These are phyloP conservation scores for Tetrahymena elliotti DNA, from an alignment of 73 alveolate species.

Conservation along the genomic window DNA sequence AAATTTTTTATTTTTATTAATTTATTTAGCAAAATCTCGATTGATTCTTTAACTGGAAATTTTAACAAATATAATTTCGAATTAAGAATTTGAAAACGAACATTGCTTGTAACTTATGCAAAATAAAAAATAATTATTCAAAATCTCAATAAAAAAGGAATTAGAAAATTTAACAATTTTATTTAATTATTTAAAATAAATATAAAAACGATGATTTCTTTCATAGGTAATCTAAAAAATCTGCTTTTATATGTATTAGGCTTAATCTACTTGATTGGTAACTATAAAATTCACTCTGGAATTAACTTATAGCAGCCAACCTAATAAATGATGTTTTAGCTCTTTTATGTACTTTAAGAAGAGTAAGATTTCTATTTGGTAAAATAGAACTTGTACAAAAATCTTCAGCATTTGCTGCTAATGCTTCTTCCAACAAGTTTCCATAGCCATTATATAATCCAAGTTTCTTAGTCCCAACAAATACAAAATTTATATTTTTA, in stretches of 20 bases:
- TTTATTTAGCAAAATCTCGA: background rate
- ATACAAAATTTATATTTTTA: slow-evolving; percentile 10
- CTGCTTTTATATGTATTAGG: background rate
- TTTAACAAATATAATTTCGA: no score
- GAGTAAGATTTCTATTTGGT: slow-evolving; percentile 11
- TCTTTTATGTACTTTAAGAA: slow-evolving; percentile 15
- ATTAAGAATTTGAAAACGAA: background rate
- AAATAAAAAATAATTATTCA: background rate
- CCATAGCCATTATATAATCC: slow-evolving; percentile 25
- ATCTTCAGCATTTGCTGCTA: slow-evolving; percentile 21
- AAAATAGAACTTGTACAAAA: slow-evolving; percentile 5
- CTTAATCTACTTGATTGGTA: slow-evolving; percentile 13
- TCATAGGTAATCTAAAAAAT: background rate
- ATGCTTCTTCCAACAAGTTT: background rate
- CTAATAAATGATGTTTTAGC: background rate
- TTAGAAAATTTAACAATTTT: no score
- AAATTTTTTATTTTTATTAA: no score
- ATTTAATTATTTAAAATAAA: background rate
- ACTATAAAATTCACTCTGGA: slow-evolving; percentile 3
- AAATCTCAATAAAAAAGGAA: background rate
- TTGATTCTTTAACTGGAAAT: background rate
- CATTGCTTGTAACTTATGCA: no score
- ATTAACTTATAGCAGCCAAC: slow-evolving; percentile 11
- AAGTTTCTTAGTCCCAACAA: slow-evolving; percentile 20
- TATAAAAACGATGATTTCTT: background rate